A percentile compares a stretch with the other conserved stretches of the same genome.
Evolutionary conservation across 176 grass and related monocot genomes (phyloP).

Genomic region (Lolium multiflorum): DNA sequence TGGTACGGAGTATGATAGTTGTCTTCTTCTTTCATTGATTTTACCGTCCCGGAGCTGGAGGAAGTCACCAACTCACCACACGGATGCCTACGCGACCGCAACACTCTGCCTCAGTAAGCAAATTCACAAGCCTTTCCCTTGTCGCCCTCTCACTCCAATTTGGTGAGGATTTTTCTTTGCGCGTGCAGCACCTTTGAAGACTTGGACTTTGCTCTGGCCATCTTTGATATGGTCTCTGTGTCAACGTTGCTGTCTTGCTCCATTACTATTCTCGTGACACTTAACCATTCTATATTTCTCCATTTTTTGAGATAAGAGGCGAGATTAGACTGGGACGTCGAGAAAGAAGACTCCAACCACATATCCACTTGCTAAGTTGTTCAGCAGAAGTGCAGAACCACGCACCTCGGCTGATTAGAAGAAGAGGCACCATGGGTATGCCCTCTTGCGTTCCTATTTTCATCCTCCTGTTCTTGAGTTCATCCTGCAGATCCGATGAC

Average conservation of each 20-base stretch:
- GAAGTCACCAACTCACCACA: neutral
- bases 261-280: neutral
- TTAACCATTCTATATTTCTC: neutral
- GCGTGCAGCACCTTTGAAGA: neutral
- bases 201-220: neutral
- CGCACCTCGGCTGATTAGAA: too few relatives aligned
- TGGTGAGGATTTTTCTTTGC: neutral
- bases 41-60: neutral
- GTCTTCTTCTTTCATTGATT: neutral
- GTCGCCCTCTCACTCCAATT: neutral
- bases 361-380: neutral
- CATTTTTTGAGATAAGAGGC: neutral
- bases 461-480: slow-evolving; percentile 20
- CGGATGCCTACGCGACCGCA: neutral
- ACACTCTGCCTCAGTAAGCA: neutral
- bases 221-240: neutral
- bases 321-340: too few relatives aligned
- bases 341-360: neutral
- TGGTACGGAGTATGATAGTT: too few relatives aligned
- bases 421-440: neutral
- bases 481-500: slow-evolving; percentile 33
- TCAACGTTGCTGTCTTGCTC: neutral
- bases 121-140: too few relatives aligned
- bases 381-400: neutral
- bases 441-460: neutral